Evolutionary conservation across 106 monocot genomes (phyloP), one percentile per base, ranked within the genome.

Genomic region (Xerophyta viscosa): DNA sequence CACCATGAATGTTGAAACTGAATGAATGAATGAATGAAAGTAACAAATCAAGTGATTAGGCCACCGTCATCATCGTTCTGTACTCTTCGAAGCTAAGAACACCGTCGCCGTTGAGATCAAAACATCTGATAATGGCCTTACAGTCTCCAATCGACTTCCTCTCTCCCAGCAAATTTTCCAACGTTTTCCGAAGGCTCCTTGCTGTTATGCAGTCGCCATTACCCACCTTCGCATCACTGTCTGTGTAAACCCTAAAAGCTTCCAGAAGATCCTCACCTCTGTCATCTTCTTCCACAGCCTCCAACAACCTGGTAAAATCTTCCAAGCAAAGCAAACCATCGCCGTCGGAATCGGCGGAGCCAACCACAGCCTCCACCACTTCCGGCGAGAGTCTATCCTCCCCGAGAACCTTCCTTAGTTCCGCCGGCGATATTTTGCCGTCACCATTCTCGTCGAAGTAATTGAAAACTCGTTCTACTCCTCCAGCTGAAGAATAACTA

Each of bases 371-470:
- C 17, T 47, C 22, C 17, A 19, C 46, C 2, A 8, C 46, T 23
- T 47, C 46, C 19, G 6, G 22, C 1, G 46, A 47, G 8, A 47
- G 17, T 19, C 20, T 2, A 7, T 39, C 13, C 2, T 2, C 39
- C 2, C 39, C 39, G 15, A 39, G 39, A 39, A 39, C 39, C 15
- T 33, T 50, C 42, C 43, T 28, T 20, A 77, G 55, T 62, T 77
- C 77, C 20, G 37, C 4, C 15, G 67, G 56, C 2, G 77, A 77
- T 42, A 77, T 58, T 57, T 67, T 77, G 3, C 77, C 77, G 45
- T 77, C 71, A 0, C 57, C 45, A 24, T 77, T 31, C 39, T 71
- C 57, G 50, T 77, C 77, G 14, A 61, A 66, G 29, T 37, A 46
- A 1, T 30, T 28, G 45, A 77, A 71, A 2, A 77, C 41, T 8